Evolutionary conservation across 2,329 filamentous ascomycete species (phyloP), one percentile per base, ranked within the genome.

Genomic region (Dissoconium aciculare): DNA sequence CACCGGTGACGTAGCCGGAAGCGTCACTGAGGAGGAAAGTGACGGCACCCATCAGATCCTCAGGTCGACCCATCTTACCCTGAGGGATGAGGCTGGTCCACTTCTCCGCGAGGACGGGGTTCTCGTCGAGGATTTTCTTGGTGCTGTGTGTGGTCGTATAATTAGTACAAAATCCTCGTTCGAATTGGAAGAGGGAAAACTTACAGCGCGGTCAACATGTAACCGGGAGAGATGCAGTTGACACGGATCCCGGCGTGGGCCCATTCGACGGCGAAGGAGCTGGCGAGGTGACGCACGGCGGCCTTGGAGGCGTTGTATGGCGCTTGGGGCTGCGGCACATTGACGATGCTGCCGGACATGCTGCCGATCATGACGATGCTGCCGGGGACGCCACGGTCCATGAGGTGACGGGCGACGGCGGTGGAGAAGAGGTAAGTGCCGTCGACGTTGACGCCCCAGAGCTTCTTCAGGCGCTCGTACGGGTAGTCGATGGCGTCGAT

Each of bases 261-360:
- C 87, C 89, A 95, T 58, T 95, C 89, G 30, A 94, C 85, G 19
- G 85, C 85, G 46, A 94, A 66, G 41, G 79, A 89, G 21, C 80
- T 71, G 9, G 83, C 84, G 37, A 95, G 60, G 58, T 95, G 87
- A 39, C 85, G 69, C 27, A 95, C 79, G 8, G 82, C 89, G 19
- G 89, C 87, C 60, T 95, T 95, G 39, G 84, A 74, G 4, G 79
- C 81, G 52, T 94, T 94, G 62, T 94, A 94, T 0, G 85, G 84
- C 27, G 71, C 82, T 54, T 95, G 87, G 1, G 83, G 84, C 56
- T 95, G 87, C 11, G 87, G 87, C 5, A 94, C 79, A 50, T 95
- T 95, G 57, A 95, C 87, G 47, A 95, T 85, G 33, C 77, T 62
- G 26, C 85, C 87, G 30, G 78, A 85, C 85, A 95, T 95, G 67